Evolutionary conservation across 2,329 filamentous ascomycete genomes (phyloP), one percentile per base, ranked within the genome.

Genomic region (Xylariaceae sp.): DNA sequence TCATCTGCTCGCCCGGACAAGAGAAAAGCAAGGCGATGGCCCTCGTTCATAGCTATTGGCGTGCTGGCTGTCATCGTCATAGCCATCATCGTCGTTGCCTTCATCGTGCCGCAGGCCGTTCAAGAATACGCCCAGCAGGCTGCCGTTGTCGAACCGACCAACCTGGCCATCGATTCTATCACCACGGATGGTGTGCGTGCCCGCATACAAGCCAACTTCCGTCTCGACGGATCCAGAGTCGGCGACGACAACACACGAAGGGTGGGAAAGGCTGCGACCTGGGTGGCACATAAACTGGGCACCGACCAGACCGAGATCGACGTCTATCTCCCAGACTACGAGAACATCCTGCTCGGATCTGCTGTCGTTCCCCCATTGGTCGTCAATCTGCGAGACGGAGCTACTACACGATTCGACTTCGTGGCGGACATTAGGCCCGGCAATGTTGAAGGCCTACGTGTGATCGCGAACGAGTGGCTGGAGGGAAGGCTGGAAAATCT

Each of bases 61-160:
- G 37, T 82, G 2, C 62, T 96, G 7, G 82, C 72, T 31, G 45
- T 75, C 2, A 50, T 79, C 5, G 67, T 81, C 5, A 49, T 90
- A 15, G 56, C 70, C 18, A 86, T 94, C 46, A 78, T 95, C 38
- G 60, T 83, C 12, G 64, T 90, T 36, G 86, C 80, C 12, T 94
- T 94, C 61, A 73, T 94, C 34, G 75, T 83, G 0, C 89, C 90
- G 2, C 78, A 82, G 12, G 76, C 81, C 6, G 76, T 94, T 9
- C 78, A 94, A 59, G 75, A 86, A 53, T 98, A 98, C 59, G 85
- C 83, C 31, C 82, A 90, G 59, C 71, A 89, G 57, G 86, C 89
- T 3, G 71, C 81, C 16, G 77, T 90, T 13, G 75, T 98, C 45
- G 77, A 89, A 52, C 86, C 92, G 2, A 88, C 82, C 5, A 83